Conservation (phyloP, 352 stramenopile species). For the Pythium biforme region DNA sequence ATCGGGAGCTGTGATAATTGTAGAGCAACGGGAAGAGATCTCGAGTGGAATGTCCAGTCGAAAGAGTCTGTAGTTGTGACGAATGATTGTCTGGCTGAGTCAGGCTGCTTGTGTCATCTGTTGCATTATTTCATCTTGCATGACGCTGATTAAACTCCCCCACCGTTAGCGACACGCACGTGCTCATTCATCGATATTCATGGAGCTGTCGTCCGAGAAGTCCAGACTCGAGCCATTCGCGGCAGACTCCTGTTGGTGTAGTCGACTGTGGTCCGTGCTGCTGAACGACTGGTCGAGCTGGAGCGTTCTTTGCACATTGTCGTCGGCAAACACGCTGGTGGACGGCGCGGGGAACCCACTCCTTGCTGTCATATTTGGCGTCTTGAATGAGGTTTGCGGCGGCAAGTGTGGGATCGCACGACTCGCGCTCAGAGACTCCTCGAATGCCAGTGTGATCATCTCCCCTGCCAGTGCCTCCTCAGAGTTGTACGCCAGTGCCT, state of each 20-base stretch:
- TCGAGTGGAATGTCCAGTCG: too few relatives aligned
- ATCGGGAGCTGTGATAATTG: too few relatives aligned
- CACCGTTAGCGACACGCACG: background rate
- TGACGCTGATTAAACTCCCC: background rate
- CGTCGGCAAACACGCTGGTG: conserved; percentile 11
- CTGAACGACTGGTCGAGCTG: conserved; percentile 67
- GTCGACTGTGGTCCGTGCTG: conserved; percentile 61
- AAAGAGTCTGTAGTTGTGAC: too few relatives aligned
- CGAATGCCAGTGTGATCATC: conserved; percentile 82
- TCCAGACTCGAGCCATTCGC: conserved; percentile 59
- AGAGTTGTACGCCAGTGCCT: conserved; percentile 79
- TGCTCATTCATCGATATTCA: conserved; percentile 62
- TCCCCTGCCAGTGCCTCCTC: conserved; percentile 75
- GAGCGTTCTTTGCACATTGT: conserved; percentile 37
- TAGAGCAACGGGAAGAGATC: too few relatives aligned
- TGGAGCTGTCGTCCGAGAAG: conserved; percentile 77
- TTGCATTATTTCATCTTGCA: too few relatives aligned
- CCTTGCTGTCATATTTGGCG: background rate
- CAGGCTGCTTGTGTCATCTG: too few relatives aligned
- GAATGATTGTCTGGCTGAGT: too few relatives aligned
- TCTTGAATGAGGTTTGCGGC: conserved; percentile 5
- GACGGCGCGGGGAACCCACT: background rate
- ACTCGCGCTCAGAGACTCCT: conserved; percentile 62
- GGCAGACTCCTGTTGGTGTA: conserved; percentile 30
- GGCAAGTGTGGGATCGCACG: conserved; percentile 18